Conservation (phyloP, 768 basidiomycete species). For the Zangia roseola region DNA sequence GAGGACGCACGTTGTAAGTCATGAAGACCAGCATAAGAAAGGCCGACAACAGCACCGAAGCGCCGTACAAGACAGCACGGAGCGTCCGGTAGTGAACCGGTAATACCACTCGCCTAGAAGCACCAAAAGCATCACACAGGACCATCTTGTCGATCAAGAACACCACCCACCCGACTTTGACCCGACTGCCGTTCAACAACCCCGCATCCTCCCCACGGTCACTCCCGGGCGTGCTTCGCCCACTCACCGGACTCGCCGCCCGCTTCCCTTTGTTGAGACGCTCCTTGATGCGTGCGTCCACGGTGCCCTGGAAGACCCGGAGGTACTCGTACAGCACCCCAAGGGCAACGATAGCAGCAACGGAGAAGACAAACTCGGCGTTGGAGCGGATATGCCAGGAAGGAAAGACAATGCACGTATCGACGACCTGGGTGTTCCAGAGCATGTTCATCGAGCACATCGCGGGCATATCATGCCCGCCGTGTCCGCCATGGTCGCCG, state of each 20-base stretch:
- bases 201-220: constrained; percentile 51
- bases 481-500: constrained; percentile 47
- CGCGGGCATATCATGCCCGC: constrained; percentile 45
- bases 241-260: constrained; percentile 41
- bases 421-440: constrained; percentile 78
- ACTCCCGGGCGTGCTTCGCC: constrained; percentile 34
- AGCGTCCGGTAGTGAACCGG: constrained; percentile 43
- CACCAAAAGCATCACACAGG: constrained; percentile 18
- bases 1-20: constrained; percentile 83
- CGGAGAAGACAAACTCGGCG: constrained; percentile 60
- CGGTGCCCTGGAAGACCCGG: constrained; percentile 54
- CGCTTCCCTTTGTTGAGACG: constrained; percentile 48
- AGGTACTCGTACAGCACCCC: constrained; percentile 82
- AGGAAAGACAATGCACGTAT: constrained; percentile 80
- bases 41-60: constrained; percentile 74
- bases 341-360: constrained; percentile 59
- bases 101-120: constrained; percentile 5
- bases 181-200: constrained; percentile 47
- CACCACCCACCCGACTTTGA: constrained; percentile 46
- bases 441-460: constrained; percentile 81
- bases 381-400: constrained; percentile 71
- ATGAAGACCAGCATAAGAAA: constrained; percentile 96
- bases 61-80: constrained; percentile 72
- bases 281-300: constrained; percentile 60
- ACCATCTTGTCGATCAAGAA: too few species aligned